phyloP scores from a whole-genome alignment of 2,329 filamentous ascomycete genomes.

The Fonsecaea nubica region DNA sequence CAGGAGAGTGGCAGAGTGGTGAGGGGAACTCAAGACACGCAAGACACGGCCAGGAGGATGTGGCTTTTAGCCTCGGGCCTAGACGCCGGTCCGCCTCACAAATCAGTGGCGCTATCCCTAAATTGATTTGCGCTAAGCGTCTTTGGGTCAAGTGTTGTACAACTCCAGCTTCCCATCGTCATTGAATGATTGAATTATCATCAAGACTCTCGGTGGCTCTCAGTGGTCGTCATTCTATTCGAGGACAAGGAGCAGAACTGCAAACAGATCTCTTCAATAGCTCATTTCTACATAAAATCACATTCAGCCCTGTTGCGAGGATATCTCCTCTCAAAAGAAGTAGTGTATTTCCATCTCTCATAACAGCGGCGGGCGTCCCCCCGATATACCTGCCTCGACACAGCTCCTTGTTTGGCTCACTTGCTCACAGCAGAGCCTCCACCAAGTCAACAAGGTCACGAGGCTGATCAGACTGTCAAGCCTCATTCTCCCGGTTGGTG shows the following conservation, averaged over 20 bases:
- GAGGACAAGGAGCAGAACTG: neutral
- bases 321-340: too few species aligned
- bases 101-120: neutral
- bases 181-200: neutral
- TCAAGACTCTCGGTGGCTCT: neutral
- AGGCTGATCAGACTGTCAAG: neutral
- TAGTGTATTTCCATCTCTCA: too few species aligned
- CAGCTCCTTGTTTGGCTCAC: neutral
- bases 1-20: neutral
- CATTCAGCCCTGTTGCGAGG: too few species aligned
- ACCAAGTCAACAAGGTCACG: neutral
- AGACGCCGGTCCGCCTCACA: neutral
- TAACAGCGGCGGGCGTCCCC: too few species aligned
- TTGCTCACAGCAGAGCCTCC: neutral
- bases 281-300: neutral
- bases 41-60: conserved; percentile 1
- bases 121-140: neutral
- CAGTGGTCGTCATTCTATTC: neutral
- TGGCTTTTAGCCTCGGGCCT: conserved; percentile 27
- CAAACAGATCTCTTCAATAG: neutral
- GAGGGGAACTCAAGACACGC: conserved; percentile 3
- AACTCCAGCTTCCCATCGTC: neutral
- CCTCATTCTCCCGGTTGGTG: conserved; percentile 22
- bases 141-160: neutral
- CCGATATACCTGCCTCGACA: neutral